These are phyloP conservation scores for Ophiostoma angusticollis DNA, from an alignment of 2,329 filamentous ascomycete species.

Conservation along the genomic window DNA sequence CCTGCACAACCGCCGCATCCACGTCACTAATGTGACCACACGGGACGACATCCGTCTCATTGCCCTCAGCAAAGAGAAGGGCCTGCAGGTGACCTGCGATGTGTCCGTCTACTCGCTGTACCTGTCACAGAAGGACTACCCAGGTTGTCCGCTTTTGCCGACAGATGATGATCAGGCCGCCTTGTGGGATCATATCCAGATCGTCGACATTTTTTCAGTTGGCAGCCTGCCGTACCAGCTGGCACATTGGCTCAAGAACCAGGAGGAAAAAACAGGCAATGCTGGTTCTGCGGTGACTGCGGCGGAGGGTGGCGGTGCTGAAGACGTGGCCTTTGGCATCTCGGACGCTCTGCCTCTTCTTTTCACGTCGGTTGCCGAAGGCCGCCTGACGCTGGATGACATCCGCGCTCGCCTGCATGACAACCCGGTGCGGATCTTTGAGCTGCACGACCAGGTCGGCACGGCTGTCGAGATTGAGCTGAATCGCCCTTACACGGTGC, in stretches of 20 bases:
- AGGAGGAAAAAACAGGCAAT: constrained; percentile 1
- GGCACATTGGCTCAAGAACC: constrained; percentile 37
- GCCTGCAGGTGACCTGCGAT: constrained; percentile 70
- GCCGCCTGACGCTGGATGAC: constrained; percentile 60
- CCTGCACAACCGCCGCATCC: constrained; percentile 64
- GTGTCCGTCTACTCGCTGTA: constrained; percentile 71
- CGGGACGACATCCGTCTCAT: constrained; percentile 70
- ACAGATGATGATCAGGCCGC: constrained; percentile 56
- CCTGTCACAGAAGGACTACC: constrained; percentile 57
- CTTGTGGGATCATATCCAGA: constrained; percentile 59
- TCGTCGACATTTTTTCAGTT: constrained; percentile 68
- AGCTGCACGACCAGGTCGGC: constrained; percentile 66
- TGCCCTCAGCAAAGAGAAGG: constrained; percentile 66
- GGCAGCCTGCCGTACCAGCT: constrained; percentile 69
- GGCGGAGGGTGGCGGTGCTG: constrained; percentile 22
- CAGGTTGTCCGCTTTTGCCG: constrained; percentile 53
- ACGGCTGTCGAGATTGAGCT: constrained; percentile 64
- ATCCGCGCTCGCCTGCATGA: constrained; percentile 59
- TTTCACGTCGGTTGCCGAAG: constrained; percentile 62
- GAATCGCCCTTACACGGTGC: constrained; percentile 53
- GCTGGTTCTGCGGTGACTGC: not conserved
- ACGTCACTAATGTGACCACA: constrained; percentile 69
- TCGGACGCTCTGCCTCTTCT: constrained; percentile 61
- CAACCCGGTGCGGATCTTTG: constrained; percentile 70
- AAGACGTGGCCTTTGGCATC: constrained; percentile 51